Percentiles rank a stretch among this genome's conserved stretches.
These are phyloP conservation scores for Ustilago nuda DNA, from an alignment of 1,284 basidiomycete genomes.

Conservation along the genomic window DNA sequence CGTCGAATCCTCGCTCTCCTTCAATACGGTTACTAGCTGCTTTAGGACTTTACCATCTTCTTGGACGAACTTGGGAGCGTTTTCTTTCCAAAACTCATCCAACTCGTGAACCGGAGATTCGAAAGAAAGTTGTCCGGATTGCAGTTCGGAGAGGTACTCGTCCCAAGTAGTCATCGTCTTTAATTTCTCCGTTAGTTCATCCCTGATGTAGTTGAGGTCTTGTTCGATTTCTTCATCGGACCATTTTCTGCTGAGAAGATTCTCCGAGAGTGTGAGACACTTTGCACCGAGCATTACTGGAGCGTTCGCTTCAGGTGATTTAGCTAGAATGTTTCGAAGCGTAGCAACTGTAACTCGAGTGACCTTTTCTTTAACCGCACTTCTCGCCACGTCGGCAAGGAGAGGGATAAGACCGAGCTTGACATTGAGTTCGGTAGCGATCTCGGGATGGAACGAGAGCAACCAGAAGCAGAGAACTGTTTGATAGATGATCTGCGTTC, in stretches of 20 bases:
- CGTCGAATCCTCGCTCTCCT: slow-evolving; percentile 43
- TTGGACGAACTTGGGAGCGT: slow-evolving; percentile 83
- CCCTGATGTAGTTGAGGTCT: slow-evolving; percentile 85
- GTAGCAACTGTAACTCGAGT: slow-evolving; percentile 93
- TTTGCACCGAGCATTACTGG: slow-evolving; percentile 91
- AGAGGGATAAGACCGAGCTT: slow-evolving; percentile 90
- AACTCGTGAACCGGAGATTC: slow-evolving; percentile 89
- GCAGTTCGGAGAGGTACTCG: slow-evolving; percentile 90
- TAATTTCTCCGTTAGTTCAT: slow-evolving; percentile 83
- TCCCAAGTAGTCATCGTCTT: slow-evolving; percentile 94
- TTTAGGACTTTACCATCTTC: slow-evolving; percentile 91
- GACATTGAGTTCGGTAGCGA: slow-evolving; percentile 88
- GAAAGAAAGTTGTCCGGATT: slow-evolving; percentile 91
- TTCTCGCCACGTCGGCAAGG: slow-evolving; percentile 85
- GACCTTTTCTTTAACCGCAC: slow-evolving; percentile 96
- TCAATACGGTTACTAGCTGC: slow-evolving; percentile 80
- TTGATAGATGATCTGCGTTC: slow-evolving; percentile 93
- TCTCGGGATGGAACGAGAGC: slow-evolving; percentile 86
- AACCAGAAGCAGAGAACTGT: slow-evolving; percentile 93
- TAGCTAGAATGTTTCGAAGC: slow-evolving; percentile 83
- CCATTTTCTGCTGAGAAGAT: slow-evolving; percentile 86
- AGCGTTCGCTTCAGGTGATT: slow-evolving; percentile 84
- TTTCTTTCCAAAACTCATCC: slow-evolving; percentile 98
- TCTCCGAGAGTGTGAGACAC: slow-evolving; percentile 85
- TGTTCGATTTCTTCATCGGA: slow-evolving; percentile 89